A percentile compares a stretch with the other conserved stretches of the same genome.
Conservation (phyloP, 345 rosid species). For the Camelina laxa region DNA sequence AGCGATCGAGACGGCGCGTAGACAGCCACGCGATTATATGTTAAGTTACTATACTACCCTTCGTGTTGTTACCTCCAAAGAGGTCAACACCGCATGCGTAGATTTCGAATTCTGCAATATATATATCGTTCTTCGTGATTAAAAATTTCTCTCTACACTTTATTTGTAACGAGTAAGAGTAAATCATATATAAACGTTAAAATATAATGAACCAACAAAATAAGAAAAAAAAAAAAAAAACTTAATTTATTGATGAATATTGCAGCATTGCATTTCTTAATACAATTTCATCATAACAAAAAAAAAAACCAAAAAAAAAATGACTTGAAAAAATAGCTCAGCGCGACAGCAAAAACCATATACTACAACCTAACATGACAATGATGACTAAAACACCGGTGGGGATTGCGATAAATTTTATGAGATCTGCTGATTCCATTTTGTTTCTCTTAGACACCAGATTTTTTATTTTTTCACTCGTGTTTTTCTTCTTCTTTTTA, state of each 20-base stretch:
- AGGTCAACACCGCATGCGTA: conserved; percentile 7
- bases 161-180: neutral
- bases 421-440: too few species aligned
- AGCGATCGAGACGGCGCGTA: conserved; percentile 26
- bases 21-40: neutral
- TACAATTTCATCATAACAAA: neutral
- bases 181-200: neutral
- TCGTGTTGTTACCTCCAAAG: neutral
- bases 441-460: too few species aligned
- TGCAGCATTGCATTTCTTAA: neutral
- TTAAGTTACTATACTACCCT: conserved; percentile 11
- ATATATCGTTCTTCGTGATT: neutral
- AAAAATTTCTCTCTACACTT: neutral
- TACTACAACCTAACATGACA: too few species aligned
- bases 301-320: too few species aligned
- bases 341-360: too few species aligned
- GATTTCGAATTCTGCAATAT: neutral
- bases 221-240: too few species aligned
- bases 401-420: too few species aligned
- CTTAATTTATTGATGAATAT: neutral
- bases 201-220: neutral
- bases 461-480: too few species aligned
- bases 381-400: too few species aligned
- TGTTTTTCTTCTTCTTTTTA: too few species aligned
- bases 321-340: too few species aligned